These are phyloP conservation scores for Mortierella sp. DNA, from an alignment of 371 early-diverging fungal species.

Conservation along the genomic window DNA sequence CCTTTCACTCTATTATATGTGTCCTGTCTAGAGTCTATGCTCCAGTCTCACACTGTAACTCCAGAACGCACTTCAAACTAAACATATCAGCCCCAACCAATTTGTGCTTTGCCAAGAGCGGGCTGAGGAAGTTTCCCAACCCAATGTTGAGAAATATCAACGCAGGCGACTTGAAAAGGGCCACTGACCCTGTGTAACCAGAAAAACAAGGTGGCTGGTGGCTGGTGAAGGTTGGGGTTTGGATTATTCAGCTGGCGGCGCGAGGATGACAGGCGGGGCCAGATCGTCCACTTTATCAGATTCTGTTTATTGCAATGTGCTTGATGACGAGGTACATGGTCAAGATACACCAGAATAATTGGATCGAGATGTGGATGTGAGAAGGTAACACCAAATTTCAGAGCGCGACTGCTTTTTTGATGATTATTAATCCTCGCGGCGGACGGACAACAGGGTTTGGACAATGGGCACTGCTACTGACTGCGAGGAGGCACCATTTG, in stretches of 20 bases:
- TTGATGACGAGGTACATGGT: background rate
- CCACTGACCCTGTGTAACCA: too few species aligned
- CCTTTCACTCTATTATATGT: too few species aligned
- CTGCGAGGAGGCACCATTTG: slow-evolving; percentile 18
- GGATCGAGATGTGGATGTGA: background rate
- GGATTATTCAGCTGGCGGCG: background rate
- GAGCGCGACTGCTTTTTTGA: slow-evolving; percentile 1
- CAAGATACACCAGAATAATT: background rate
- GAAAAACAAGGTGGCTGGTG: background rate
- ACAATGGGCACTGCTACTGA: background rate
- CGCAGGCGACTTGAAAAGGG: background rate
- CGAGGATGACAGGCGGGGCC: background rate
- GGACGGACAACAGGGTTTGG: background rate
- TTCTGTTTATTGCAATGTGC: background rate
- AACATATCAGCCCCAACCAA: too few species aligned
- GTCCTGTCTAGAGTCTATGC: too few species aligned
- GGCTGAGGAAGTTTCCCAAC: too few species aligned
- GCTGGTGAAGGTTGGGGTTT: background rate
- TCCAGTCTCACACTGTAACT: too few species aligned
- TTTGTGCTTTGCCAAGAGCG: too few species aligned
- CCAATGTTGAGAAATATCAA: too few species aligned
- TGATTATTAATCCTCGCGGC: slow-evolving; percentile 19
- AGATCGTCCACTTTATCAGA: background rate
- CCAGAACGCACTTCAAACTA: too few species aligned
- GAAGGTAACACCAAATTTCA: too few species aligned